These are phyloP conservation scores for Fraxinus sp. DNA, from an alignment of 305 asterid species.

Conservation along the genomic window DNA sequence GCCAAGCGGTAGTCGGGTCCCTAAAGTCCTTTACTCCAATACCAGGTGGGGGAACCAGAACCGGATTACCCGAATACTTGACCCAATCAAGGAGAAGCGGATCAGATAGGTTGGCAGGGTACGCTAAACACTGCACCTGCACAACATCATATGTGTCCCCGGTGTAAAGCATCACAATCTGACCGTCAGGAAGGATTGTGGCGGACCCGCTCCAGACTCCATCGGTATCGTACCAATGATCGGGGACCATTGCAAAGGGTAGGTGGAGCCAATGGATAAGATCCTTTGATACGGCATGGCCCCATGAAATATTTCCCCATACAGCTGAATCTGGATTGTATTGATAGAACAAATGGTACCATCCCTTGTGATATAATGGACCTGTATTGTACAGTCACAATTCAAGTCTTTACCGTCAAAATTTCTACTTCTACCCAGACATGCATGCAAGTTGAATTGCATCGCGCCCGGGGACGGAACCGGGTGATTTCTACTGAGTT, in stretches of 20 bases:
- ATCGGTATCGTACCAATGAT: slow-evolving; percentile 28
- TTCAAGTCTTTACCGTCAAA: too few relatives aligned
- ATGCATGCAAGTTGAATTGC: too few relatives aligned
- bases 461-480: too few relatives aligned
- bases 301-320: slow-evolving; percentile 42
- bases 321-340: slow-evolving; percentile 35
- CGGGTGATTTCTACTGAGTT: too few relatives aligned
- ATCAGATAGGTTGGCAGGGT: slow-evolving; percentile 33
- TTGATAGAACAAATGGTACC: slow-evolving; percentile 40
- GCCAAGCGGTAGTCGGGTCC: slow-evolving; percentile 34
- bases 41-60: slow-evolving; percentile 31
- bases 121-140: slow-evolving; percentile 37
- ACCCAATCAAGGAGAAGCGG: slow-evolving; percentile 35
- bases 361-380: slow-evolving; percentile 33
- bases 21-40: slow-evolving; percentile 22
- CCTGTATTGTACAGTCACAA: too few relatives aligned
- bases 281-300: slow-evolving; percentile 38
- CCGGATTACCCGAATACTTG: slow-evolving; percentile 29
- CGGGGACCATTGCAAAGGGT: slow-evolving; percentile 32
- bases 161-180: slow-evolving; percentile 32
- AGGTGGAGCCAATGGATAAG: slow-evolving; percentile 33
- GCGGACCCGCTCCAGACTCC: slow-evolving; percentile 43
- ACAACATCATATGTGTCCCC: slow-evolving; percentile 20
- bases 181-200: slow-evolving; percentile 30
- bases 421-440: too few relatives aligned